A percentile compares a stretch with the other conserved stretches of the same genome.
phyloP scores from a whole-genome alignment of 305 asterid genomes.

The Solanum chacoense region DNA sequence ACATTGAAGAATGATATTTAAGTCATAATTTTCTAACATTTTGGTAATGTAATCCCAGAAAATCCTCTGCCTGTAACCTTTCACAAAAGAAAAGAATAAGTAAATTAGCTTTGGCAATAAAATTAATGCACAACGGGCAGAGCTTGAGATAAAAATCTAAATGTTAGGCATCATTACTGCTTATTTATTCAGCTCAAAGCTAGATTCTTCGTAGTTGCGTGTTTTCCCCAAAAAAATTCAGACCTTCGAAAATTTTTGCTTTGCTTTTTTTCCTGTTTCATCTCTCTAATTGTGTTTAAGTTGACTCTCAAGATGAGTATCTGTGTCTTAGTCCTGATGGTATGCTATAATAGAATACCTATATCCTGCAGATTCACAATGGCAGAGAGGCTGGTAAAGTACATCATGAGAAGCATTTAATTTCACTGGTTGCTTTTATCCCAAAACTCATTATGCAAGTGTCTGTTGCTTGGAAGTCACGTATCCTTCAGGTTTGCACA shows the following conservation, averaged over 20 bases:
- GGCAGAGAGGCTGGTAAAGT: constrained; percentile 31
- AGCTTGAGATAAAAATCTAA: not conserved
- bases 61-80: not conserved
- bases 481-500: constrained; percentile 60
- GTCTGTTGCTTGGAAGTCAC: constrained; percentile 58
- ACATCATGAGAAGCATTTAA: constrained; percentile 49
- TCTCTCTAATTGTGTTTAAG: not conserved
- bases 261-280: not conserved
- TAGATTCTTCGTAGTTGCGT: not conserved
- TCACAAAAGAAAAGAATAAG: not conserved
- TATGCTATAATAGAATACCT: not conserved
- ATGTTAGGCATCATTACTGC: not conserved
- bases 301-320: not conserved
- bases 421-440: constrained; percentile 60
- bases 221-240: not conserved
- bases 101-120: not conserved
- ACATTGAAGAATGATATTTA: not conserved
- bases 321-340: not conserved
- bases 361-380: constrained; percentile 38
- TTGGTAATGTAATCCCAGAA: not conserved
- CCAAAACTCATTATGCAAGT: constrained; percentile 51
- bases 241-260: not conserved
- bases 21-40: not conserved
- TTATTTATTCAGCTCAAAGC: not conserved
- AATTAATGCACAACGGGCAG: not conserved